Evolutionary conservation across 345 rosid species (phyloP), one percentile per base, ranked within the genome.

Genomic region (Eucalyptus marginata): DNA sequence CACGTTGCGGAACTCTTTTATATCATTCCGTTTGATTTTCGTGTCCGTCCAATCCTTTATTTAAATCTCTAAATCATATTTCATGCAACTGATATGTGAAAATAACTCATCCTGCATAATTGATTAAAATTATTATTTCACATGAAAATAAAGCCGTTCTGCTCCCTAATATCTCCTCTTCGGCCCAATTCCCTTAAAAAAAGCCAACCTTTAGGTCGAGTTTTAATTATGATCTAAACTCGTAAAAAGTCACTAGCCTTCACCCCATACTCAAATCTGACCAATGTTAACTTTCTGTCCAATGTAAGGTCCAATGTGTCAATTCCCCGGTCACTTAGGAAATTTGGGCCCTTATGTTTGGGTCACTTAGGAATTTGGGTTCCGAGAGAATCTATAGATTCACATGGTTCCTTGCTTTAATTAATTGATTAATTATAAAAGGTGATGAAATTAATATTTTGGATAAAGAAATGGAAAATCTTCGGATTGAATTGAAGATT

Each of bases 401-500:
- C 29, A 58, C 3, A 5, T 22, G 27, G 64, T 58, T 58, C 64
- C n/a, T 62, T 29, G 3, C 33, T 62, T 6, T 62, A 29, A 62
- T 62, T 29, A 29, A 62, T 62, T 58, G 29, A 59, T 27, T 25
- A 29, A 29, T 62, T 62, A 27, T 62, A 62, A 10, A 62, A 62
- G 17, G 15, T 62, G 33, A 29, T 62, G 33, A 27, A 62, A 13
- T 62, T 62, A 62, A 29, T 62, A 59, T 3, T 29, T 59, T 27
- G 15, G 7, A 59, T 29, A 11, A 59, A 12, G 14, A 59, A 59
- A 59, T 59, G 31, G 31, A 59, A 59, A 59, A 59, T 27, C 2
- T 59, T 59, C 0, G 14, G 16, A n/a, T 13, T 0, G 1, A 50
- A 50, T 50, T 0, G 1, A 50, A 15, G 18, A 50, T 50, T 50